A percentile compares a stretch with the other conserved stretches of the same genome.
phyloP scores from a whole-genome alignment of 1,284 basidiomycete species.

The Uromyces viciae-fabae region DNA sequence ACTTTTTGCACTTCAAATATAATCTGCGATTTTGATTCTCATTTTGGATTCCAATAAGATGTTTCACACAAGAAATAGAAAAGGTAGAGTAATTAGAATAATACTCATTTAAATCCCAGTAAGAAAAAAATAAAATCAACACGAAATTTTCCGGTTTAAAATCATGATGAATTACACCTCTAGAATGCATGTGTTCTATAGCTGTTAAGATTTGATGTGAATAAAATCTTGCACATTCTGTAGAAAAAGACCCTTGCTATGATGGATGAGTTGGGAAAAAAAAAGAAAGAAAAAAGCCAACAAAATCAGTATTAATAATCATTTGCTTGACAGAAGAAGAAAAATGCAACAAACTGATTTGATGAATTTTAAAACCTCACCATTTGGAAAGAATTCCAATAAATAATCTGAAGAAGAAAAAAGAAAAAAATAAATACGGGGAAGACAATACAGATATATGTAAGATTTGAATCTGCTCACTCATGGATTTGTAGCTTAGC shows the following conservation, averaged over 20 bases:
- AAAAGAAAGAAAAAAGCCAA: neutral
- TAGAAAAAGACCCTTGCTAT: conserved; percentile 69
- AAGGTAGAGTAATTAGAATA: neutral
- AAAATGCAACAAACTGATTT: conserved; percentile 55
- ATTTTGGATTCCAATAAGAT: conserved; percentile 77
- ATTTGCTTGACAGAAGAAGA: neutral
- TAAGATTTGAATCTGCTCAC: too few species aligned
- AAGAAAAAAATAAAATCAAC: conserved; percentile 49
- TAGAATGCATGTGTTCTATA: conserved; percentile 79
- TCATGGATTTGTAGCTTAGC: too few species aligned
- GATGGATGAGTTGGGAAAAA: too few species aligned
- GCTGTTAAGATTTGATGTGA: conserved; percentile 82
- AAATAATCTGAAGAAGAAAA: conserved; percentile 68
- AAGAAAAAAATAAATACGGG: too few species aligned
- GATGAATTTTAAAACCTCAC: conserved; percentile 77
- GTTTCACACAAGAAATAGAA: conserved; percentile 55
- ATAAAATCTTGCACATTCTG: conserved; percentile 72
- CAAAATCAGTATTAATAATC: neutral
- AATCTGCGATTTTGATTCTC: conserved; percentile 91
- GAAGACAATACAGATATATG: too few species aligned
- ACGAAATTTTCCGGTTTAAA: conserved; percentile 94
- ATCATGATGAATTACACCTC: conserved; percentile 86
- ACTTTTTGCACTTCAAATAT: conserved; percentile 92
- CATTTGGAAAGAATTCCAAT: conserved; percentile 80
- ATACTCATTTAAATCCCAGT: neutral